Percentiles rank a stretch among this genome's conserved stretches.
Conservation (phyloP, 495 filamentous ascomycete genomes). For the Lineolata rhizophorae region DNA sequence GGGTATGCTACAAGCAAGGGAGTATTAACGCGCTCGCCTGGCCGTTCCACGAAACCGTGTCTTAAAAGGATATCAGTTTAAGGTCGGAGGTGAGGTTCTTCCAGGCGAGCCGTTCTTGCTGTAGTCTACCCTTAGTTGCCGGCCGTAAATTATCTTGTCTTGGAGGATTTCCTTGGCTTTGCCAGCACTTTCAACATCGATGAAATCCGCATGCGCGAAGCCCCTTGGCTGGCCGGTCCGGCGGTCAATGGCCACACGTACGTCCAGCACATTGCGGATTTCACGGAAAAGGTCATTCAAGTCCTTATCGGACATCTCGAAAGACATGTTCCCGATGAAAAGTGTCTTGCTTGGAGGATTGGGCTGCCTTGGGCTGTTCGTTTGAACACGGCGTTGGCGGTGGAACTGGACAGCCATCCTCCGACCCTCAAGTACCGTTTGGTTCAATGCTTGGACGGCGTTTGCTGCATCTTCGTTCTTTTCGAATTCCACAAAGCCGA, state of each 20-base stretch:
- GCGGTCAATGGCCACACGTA: constrained; percentile 77
- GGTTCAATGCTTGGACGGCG: constrained; percentile 43
- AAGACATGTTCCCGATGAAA: constrained; percentile 78
- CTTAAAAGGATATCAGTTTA: no score
- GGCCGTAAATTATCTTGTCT: constrained; percentile 38
- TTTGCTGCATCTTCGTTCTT: constrained; percentile 28
- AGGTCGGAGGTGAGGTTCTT: no score
- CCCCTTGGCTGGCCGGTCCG: constrained; percentile 71
- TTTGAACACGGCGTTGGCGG: constrained; percentile 2
- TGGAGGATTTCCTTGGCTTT: constrained; percentile 32
- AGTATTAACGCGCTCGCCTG: no score
- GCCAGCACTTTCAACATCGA: constrained; percentile 36
- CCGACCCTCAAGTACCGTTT: constrained; percentile 61
- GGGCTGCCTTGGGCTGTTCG: not conserved
- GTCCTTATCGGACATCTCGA: constrained; percentile 73
- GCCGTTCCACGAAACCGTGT: no score
- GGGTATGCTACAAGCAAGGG: no score
- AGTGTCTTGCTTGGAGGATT: constrained; percentile 39
- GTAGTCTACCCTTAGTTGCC: constrained; percentile 45
- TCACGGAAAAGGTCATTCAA: constrained; percentile 60
- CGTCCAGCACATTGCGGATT: constrained; percentile 49
- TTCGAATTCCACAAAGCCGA: constrained; percentile 54
- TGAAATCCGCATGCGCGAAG: constrained; percentile 80
- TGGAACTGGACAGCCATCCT: constrained; percentile 38
- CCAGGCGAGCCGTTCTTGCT: no score